Percentiles rank a stretch among this genome's conserved stretches.
Conservation (phyloP, 495 filamentous ascomycete species). For the Copromyces sp. region DNA sequence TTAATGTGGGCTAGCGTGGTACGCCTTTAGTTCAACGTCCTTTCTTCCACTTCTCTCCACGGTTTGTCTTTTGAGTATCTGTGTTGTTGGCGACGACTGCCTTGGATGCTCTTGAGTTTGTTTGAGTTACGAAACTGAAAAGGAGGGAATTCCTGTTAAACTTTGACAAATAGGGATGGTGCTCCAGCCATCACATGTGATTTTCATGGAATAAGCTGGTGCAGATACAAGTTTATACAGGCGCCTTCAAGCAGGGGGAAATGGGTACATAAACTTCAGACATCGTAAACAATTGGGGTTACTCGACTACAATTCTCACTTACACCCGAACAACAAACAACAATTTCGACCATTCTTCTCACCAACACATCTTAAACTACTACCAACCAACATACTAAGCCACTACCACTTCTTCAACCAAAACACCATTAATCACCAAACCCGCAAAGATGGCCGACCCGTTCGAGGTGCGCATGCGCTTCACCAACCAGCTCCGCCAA, state of each 20-base stretch:
- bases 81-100: neutral
- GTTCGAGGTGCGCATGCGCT: conserved; percentile 97
- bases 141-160: no score
- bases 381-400: neutral
- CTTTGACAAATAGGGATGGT: no score
- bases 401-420: neutral
- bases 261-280: neutral
- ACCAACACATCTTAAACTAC: neutral
- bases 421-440: neutral
- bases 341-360: no score
- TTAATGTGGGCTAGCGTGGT: neutral
- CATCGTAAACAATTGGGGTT: neutral
- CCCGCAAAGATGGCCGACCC: conserved; percentile 66
- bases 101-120: no score
- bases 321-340: neutral
- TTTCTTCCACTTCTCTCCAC: neutral
- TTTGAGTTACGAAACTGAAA: no score
- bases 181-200: no score
- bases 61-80: neutral
- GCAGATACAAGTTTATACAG: neutral
- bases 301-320: neutral
- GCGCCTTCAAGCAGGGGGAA: neutral
- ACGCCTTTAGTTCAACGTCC: neutral
- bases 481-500: conserved; percentile 76
- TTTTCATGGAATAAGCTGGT: neutral